phyloP scores from a whole-genome alignment of 108 stramenopile species.

The Nitzschia sp. region DNA sequence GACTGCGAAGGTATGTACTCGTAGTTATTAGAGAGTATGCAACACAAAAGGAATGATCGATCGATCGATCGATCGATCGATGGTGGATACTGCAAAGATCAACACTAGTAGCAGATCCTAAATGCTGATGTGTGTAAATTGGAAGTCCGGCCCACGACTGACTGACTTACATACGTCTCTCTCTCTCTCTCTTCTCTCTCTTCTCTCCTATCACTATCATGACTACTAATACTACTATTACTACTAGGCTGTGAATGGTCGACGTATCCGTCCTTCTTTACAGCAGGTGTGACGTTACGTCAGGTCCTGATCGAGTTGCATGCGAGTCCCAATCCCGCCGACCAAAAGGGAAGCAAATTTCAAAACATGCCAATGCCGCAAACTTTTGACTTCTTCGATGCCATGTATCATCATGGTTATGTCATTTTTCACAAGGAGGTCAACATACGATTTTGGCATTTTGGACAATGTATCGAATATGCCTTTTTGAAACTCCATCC shows the following conservation, averaged over 20 bases:
- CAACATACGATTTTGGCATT: constrained; percentile 27
- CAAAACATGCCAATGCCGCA: not conserved
- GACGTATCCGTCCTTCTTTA: not conserved
- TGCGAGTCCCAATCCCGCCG: not conserved
- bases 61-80: too few relatives aligned
- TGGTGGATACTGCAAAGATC: too few relatives aligned
- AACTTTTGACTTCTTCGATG: constrained; percentile 30
- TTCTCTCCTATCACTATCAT: too few relatives aligned
- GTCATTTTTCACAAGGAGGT: constrained; percentile 63
- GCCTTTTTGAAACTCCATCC: constrained; percentile 28
- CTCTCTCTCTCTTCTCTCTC: too few relatives aligned
- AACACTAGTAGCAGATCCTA: too few relatives aligned
- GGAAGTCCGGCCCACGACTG: too few relatives aligned
- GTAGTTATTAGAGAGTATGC: too few relatives aligned
- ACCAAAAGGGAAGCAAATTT: not conserved
- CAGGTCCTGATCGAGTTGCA: constrained; percentile 17
- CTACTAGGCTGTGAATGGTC: not conserved
- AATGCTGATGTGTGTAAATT: too few relatives aligned
- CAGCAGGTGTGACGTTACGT: not conserved
- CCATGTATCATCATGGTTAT: constrained; percentile 44
- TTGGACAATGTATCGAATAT: constrained; percentile 30
- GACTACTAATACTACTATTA: too few relatives aligned
- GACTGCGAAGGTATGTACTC: constrained; percentile 74
- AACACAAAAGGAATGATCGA: too few relatives aligned
- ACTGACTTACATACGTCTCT: too few relatives aligned